These are phyloP conservation scores for Suillus hirtellus DNA, from an alignment of 768 basidiomycete species.

Conservation along the genomic window DNA sequence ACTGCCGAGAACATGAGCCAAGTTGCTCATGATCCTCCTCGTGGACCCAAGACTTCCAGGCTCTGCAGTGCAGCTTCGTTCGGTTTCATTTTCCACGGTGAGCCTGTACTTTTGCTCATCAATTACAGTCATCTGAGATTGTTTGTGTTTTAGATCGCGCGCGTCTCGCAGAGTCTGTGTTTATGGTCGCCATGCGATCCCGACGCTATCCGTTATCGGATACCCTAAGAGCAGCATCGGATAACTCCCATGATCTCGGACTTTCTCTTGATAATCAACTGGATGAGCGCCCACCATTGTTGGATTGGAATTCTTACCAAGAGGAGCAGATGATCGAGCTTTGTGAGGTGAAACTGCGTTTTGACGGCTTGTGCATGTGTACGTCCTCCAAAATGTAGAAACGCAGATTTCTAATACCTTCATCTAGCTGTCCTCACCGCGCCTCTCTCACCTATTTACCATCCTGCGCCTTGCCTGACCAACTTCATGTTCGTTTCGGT, in stretches of 20 bases:
- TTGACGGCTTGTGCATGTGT: conserved; percentile 48
- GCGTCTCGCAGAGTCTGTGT: conserved; percentile 45
- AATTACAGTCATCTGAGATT: conserved; percentile 2
- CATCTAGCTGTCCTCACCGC: conserved; percentile 41
- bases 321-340: conserved; percentile 63
- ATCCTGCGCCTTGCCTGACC: conserved; percentile 37
- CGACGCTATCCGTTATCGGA: conserved; percentile 45
- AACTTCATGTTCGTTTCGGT: conserved; percentile 49
- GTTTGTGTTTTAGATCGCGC: conserved; percentile 5
- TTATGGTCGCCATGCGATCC: conserved; percentile 66
- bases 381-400: conserved; percentile 19
- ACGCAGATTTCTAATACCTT: conserved; percentile 1
- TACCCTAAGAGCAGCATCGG: conserved; percentile 23
- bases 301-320: conserved; percentile 55
- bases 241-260: conserved; percentile 45
- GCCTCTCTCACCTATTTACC: conserved; percentile 48
- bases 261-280: conserved; percentile 27
- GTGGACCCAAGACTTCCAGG: conserved; percentile 40
- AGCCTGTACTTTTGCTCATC: conserved; percentile 1
- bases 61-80: conserved; percentile 61
- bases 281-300: conserved; percentile 26
- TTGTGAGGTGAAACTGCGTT: conserved; percentile 56
- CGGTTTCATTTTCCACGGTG: conserved; percentile 62
- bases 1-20: conserved; percentile 37
- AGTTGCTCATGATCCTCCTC: conserved; percentile 30